These are phyloP conservation scores for Cardamine resedifolia DNA, from an alignment of 345 rosid genomes.

Conservation along the genomic window DNA sequence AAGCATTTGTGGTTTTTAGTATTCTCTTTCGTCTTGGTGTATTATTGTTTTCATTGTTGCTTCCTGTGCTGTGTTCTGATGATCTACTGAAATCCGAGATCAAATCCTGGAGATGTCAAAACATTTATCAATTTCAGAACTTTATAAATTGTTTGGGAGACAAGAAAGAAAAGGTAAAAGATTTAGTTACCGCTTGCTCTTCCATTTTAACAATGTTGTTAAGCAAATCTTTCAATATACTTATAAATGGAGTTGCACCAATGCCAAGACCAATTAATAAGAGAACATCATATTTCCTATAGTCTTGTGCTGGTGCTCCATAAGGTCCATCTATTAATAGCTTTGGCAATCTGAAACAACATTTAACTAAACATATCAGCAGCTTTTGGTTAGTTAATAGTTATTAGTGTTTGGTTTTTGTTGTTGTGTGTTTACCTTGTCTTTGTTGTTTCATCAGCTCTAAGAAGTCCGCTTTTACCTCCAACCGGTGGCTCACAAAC, in stretches of 20 bases:
- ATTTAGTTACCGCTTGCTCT: slow-evolving; percentile 62
- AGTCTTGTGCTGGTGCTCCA: slow-evolving; percentile 99
- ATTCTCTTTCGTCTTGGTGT: slow-evolving; percentile 58
- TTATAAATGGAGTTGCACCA: slow-evolving; percentile 98
- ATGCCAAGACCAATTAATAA: slow-evolving; percentile 94
- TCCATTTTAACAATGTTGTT: slow-evolving; percentile 87
- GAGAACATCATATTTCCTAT: slow-evolving; percentile 79
- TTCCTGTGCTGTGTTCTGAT: slow-evolving; percentile 62
- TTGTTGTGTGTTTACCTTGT: slow-evolving; percentile 46
- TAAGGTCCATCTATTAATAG: slow-evolving; percentile 95
- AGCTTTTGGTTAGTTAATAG: background rate
- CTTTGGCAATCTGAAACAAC: slow-evolving; percentile 76
- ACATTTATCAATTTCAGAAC: background rate
- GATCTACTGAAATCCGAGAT: slow-evolving; percentile 58
- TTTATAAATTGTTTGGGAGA: background rate
- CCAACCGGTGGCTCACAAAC: slow-evolving; percentile 82
- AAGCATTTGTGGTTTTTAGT: slow-evolving; percentile 83
- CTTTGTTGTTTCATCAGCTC: slow-evolving; percentile 95
- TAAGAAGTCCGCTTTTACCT: slow-evolving; percentile 95
- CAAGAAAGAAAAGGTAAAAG: background rate
- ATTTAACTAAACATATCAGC: slow-evolving; percentile 3
- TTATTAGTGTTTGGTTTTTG: background rate
- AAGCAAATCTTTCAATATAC: slow-evolving; percentile 90
- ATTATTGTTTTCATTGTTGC: slow-evolving; percentile 41
- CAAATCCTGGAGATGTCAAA: slow-evolving; percentile 55